Evolutionary conservation across 2,329 filamentous ascomycete genomes (phyloP).

Genomic region (Paramyrothecium sp.): DNA sequence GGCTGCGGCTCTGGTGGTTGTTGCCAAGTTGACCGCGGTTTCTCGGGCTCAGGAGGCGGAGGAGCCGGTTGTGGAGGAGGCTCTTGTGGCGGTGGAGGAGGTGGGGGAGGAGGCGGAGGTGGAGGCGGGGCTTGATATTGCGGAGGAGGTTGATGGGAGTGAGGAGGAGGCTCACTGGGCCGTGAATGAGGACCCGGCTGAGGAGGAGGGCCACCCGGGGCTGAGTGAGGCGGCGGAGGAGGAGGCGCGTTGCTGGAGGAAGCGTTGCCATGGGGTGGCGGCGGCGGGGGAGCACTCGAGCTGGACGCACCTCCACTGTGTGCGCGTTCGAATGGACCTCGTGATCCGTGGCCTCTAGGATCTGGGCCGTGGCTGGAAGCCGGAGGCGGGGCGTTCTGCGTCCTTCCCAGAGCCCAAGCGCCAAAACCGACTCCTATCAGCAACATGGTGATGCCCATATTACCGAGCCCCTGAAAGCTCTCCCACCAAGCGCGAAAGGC

Average conservation of each 20-base stretch:
- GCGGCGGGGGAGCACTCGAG: slow-evolving; percentile 3
- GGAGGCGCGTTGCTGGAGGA: background rate
- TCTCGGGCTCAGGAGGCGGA: slow-evolving; percentile 24
- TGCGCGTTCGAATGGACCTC: background rate
- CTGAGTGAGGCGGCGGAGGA: slow-evolving; percentile 9
- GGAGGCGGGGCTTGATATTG: background rate
- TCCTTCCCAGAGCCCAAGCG: slow-evolving; percentile 63
- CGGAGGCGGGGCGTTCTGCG: slow-evolving; percentile 33
- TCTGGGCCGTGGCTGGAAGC: slow-evolving; percentile 23
- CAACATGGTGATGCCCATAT: slow-evolving; percentile 70
- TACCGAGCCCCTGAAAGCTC: slow-evolving; percentile 68
- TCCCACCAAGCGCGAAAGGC: slow-evolving; percentile 72
- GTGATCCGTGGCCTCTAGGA: slow-evolving; percentile 7
- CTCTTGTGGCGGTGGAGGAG: slow-evolving; percentile 31
- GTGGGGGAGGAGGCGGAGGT: slow-evolving; percentile 13
- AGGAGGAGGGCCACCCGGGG: slow-evolving; percentile 15
- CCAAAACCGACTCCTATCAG: slow-evolving; percentile 71
- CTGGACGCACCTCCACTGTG: background rate
- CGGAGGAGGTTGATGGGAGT: slow-evolving; percentile 1
- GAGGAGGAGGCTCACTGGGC: slow-evolving; percentile 24
- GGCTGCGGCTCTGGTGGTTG: slow-evolving; percentile 22
- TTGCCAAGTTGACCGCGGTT: slow-evolving; percentile 38
- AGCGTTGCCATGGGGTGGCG: background rate
- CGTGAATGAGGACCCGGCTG: slow-evolving; percentile 32
- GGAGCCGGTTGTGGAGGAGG: slow-evolving; percentile 27